Percentiles rank a stretch among this genome's conserved stretches.
phyloP scores from a whole-genome alignment of 192 early-diverging fungal genomes.

The Coemansia sp. region DNA sequence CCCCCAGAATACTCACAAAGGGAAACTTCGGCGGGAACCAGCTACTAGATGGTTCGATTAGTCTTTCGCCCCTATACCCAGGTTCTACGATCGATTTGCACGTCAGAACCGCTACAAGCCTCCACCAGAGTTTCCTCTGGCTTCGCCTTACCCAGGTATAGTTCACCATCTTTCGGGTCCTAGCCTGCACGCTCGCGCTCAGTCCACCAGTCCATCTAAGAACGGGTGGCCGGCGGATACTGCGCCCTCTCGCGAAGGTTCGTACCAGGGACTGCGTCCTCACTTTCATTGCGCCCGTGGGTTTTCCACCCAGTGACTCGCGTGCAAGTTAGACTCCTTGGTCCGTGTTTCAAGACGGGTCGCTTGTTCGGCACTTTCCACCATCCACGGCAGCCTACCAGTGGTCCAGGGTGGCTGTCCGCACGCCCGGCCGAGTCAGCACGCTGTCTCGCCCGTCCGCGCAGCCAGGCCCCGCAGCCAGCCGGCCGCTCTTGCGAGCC shows the following conservation, averaged over 20 bases:
- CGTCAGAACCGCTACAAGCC: conserved; percentile 72
- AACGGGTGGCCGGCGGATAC: conserved; percentile 56
- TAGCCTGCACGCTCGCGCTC: conserved; percentile 66
- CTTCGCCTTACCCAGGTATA: conserved; percentile 80
- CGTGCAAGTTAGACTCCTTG: conserved; percentile 80
- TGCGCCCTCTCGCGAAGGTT: conserved; percentile 41
- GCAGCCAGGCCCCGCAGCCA: not conserved
- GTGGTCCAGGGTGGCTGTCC: not conserved
- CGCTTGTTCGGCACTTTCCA: conserved; percentile 66
- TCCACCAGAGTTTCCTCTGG: conserved; percentile 79
- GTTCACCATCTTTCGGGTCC: conserved; percentile 83
- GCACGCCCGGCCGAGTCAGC: conserved; percentile 13
- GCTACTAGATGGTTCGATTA: conserved; percentile 84
- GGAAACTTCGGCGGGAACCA: conserved; percentile 83
- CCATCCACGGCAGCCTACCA: conserved; percentile 42
- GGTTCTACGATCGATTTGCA: conserved; percentile 77
- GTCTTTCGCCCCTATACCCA: conserved; percentile 82
- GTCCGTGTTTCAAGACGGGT: conserved; percentile 82
- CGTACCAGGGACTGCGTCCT: conserved; percentile 27
- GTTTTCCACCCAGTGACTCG: conserved; percentile 62
- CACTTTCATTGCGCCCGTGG: conserved; percentile 60
- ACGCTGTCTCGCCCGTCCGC: conserved; percentile 18
- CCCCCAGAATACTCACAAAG: conserved; percentile 22
- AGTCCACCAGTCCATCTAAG: conserved; percentile 52
- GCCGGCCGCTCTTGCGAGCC: conserved; percentile 1